Evolutionary conservation across 176 grass and related monocot genomes (phyloP), one percentile per base, ranked within the genome.

Genomic region (Avena eriantha): DNA sequence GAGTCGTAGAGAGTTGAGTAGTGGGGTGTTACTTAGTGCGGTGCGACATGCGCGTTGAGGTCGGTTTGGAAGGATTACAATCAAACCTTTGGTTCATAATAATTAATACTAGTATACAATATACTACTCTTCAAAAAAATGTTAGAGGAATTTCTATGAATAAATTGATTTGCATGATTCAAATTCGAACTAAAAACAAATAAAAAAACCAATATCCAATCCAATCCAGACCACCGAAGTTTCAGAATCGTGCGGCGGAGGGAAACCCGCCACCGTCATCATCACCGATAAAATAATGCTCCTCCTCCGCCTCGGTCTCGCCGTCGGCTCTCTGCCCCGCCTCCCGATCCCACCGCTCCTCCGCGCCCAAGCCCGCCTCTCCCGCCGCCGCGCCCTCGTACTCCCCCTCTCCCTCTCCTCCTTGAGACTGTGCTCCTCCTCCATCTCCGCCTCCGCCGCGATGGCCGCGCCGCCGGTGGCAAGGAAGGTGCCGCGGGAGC

Each of bases 401-500:
- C 58, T 60, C 58, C 51, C 51, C 16, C 23, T 64, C 60, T 64
- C 60, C 60, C 23, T 29, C 60, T 29, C 60, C 60, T 64, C 60
- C 60, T 11, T 64, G 60, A 64, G 60, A 64, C 11, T 23, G 60
- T 12, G 13, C 23, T 64, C 60, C 58, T n/a, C 57, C 58, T 23
- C 58, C 58, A 3, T 46, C 45, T 46, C 58, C 77, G 39, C 88
- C n/a, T 51, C 89, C 41, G 58, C 58, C 8, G 50, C 69, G 54
- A 74, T 56, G 55, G 55, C 84, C 31, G 57, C 81, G 7, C 86
- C 92, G 24, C 95, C 95, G 24, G 50, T 90, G 67, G 82, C 92
- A 14, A 95, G 63, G 89, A 95, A 97, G 90, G 89, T 93, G 35
- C 88, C 83, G 43, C 95, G 82, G 16, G 65, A 86, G 63, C 93